Evolutionary conservation across 2,329 filamentous ascomycete genomes (phyloP), one percentile per base, ranked within the genome.

Genomic region (Emergomyces orientalis): DNA sequence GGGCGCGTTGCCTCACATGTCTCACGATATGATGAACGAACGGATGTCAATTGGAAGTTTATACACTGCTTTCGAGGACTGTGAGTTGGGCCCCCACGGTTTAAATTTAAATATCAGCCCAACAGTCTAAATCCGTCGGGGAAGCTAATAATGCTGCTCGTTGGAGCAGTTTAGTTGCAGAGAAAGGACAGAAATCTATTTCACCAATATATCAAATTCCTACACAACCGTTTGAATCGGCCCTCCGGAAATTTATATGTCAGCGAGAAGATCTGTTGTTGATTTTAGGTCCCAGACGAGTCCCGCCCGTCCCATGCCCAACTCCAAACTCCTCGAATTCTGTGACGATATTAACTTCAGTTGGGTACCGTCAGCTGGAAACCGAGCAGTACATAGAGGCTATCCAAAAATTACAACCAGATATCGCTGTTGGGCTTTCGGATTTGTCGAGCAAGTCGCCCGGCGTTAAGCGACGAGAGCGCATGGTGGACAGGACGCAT

Each of bases 1-100:
- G 70, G 94, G 94, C 27, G 85, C 84, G 1, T 80, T 97, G 43
- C 91, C 94, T 60, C 94, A 99, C 77, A 77, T 99, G 67, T 89
- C 92, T 2, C 92, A 91, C 47, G 94, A 99, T 78, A 88, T 88
- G 65, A 80, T 94, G 67, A 74, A 77, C 49, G 86, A 85, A 62
- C 80, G 88, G 69, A 86, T 87, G 0, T 73, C 82, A 5, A 80
- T 95, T 64, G 79, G 80, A 34, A 89, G 88, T 32, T 81, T 90
- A 2, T 96, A 96, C 72, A 80, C 94, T 70, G 90, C 88, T 0
- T 78, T 97, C 34, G 94, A 99, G 80, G 94, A 99, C 75, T 97
- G 94, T 97, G 81, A 76, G 89, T 75, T 56, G 25, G 39, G n/a
- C 8, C 27, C 41, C 25, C 8, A 1, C 22, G 6, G 2, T 30